Conservation (phyloP, 1,284 basidiomycete species). For the Porodaedalea pini region DNA sequence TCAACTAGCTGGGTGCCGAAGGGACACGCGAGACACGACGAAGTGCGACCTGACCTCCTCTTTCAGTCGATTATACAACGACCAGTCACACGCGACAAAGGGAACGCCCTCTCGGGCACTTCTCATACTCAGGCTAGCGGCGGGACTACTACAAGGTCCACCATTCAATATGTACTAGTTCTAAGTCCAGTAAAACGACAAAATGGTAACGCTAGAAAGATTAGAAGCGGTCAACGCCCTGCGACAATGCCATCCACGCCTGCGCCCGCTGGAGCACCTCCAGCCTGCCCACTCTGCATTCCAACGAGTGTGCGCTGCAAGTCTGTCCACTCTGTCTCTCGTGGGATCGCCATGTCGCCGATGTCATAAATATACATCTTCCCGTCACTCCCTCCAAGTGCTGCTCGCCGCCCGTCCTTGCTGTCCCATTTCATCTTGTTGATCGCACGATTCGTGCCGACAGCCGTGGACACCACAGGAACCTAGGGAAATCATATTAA, state of each 20-base stretch:
- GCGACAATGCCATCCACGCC: conserved; percentile 44
- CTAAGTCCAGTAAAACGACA: no score
- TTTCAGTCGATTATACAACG: conserved; percentile 32
- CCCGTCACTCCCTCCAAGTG: conserved; percentile 89
- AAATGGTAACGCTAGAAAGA: conserved; percentile 6
- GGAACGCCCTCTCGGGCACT: background rate
- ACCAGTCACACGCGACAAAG: conserved; percentile 27
- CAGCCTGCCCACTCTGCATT: conserved; percentile 38
- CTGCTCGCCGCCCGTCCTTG: conserved; percentile 80
- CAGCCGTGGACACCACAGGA: conserved; percentile 71
- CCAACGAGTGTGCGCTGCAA: conserved; percentile 77
- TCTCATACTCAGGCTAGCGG: no score
- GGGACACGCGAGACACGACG: background rate
- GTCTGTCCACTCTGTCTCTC: conserved; percentile 87
- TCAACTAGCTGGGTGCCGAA: background rate
- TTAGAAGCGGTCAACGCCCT: conserved; percentile 37
- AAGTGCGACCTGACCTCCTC: background rate
- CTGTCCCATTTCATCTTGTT: conserved; percentile 96
- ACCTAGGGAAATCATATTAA: conserved; percentile 47
- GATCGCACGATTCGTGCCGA: conserved; percentile 74
- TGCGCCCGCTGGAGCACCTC: conserved; percentile 41
- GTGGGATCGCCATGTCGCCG: conserved; percentile 81
- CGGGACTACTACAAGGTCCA: no score
- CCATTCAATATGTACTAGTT: no score
- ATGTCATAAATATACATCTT: conserved; percentile 92